Evolutionary conservation across 345 rosid species (phyloP), one percentile per base, ranked within the genome.

Genomic region (Brassica cretica): DNA sequence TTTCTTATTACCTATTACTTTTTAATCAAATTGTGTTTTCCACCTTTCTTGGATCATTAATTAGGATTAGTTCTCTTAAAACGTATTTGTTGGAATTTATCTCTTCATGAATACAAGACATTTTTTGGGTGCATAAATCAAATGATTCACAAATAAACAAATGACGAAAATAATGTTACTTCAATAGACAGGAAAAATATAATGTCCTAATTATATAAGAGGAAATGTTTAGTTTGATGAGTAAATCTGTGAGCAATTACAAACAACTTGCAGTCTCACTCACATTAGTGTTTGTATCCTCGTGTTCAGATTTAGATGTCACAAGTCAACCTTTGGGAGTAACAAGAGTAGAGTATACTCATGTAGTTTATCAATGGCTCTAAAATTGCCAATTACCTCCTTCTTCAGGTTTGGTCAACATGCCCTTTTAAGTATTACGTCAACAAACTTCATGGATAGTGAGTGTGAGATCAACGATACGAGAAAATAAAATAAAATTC

Each of bases 41-140:
- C 81, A 41, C 19, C 3, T 56, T 66, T 78, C 61, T 66, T 72
- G 76, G 76, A 65, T 78, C 51, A 53, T 27, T 33, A 27, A 55
- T 37, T 70, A 35, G 32, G 58, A 37, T 37, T 58, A 30, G 67
- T 44, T 71, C 7, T 29, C 67, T 55, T 10, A 16, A 70, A 70
- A 55, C 25, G 56, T 71, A 6, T 51, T 39, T 44, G 11, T 39
- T 67, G 19, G 58, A 73, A 62, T 11, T 61, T 24, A 25, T 25
- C 29, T 72, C 30, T 15, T 41, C 61, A 16, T 14, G 6, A 49
- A 49, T 0, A 19, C 4, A 3, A 21, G 37, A 14, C 53, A 8
- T 18, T 66, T 49, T 6, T 41, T 10, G 19, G 21, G 37, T 55
- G 64, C 27, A 37, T 46, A 19, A 2, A 49, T 14, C 58, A n/a